Evolutionary conservation across 2,329 filamentous ascomycete genomes (phyloP), one percentile per base, ranked within the genome.

Genomic region (Ilyonectria mors-panacis): DNA sequence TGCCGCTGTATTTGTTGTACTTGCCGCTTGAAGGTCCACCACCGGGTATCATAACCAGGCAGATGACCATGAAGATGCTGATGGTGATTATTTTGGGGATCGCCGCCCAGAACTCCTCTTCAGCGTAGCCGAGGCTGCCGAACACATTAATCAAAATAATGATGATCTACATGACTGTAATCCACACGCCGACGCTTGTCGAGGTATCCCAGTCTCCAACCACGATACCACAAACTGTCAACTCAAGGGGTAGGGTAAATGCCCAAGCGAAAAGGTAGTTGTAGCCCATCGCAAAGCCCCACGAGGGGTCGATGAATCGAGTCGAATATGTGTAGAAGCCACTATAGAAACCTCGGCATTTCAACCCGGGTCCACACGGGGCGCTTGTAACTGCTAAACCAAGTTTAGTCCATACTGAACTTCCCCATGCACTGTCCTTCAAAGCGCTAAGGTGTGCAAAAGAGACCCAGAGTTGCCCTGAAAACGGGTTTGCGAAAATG

Each of bases 251-350:
- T n/a, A 86, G 71, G n/a, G 85, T 83, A 33, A 83, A 78, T n/a
- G 80, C 77, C 84, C 84, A 86, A 39, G 47, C 28, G 39, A 64
- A 59, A 9, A 21, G 26, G 26, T 77, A 77, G 54, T 77, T 76
- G 75, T 74, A 77, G 44, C 84, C 84, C 79, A 64, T 64, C 13
- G 61, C 61, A 28, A 64, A 64, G 7, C 61, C 61, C 10, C 51
- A 86, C 81, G 87, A 85, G 23, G 87, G 87, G 73, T 88, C 87
- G 69, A 90, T 86, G 74, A 90, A 90, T 53, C 88, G 87, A 55
- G 83, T 82, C n/a, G 85, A 86, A 78, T 88, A 89, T 26, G 85
- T 86, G 77, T 88, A 89, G 81, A 89, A 89, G 70, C 86, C 87
- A 47, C 23, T 26, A 26, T 3, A 5, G 23, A 26, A 26, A 26